Evolutionary conservation across 345 rosid genomes (phyloP).

Genomic region (Conringia planisiliqua): DNA sequence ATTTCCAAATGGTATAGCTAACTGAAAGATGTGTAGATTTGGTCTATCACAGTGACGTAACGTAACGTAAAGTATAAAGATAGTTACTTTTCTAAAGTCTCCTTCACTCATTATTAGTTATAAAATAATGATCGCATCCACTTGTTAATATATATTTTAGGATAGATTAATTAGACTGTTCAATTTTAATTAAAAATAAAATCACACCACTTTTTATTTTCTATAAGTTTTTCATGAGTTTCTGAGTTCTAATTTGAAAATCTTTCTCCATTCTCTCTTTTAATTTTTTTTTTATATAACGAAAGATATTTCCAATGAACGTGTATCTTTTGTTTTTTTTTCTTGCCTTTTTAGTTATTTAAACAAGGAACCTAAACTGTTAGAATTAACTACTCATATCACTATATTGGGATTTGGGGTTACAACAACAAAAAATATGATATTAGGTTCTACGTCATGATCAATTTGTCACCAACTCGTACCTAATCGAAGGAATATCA

Average conservation of each 20-base stretch:
- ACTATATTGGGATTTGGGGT: neutral
- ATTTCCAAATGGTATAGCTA: neutral
- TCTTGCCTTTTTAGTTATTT: neutral
- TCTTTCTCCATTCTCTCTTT: no score
- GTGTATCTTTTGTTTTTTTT: no score
- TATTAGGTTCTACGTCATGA: constrained; percentile 12
- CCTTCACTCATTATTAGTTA: constrained; percentile 11
- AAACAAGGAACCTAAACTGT: neutral
- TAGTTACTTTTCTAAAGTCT: constrained; percentile 3
- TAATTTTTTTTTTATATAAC: no score
- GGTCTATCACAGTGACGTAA: constrained; percentile 18
- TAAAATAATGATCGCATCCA: constrained; percentile 6
- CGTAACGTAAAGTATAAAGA: neutral
- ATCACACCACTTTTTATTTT: no score
- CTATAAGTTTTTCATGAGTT: no score
- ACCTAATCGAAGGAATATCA: constrained; percentile 7
- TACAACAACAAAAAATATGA: neutral
- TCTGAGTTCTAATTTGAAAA: no score
- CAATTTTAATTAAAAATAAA: no score
- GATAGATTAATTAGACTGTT: no score
- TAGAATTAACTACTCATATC: neutral
- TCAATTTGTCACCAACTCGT: constrained; percentile 1
- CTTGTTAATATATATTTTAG: neutral
- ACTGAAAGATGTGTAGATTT: constrained; percentile 13
- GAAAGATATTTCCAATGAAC: no score